Conservation (phyloP, 2,329 filamentous ascomycete genomes). For the Colletotrichum gloeosporioides region DNA sequence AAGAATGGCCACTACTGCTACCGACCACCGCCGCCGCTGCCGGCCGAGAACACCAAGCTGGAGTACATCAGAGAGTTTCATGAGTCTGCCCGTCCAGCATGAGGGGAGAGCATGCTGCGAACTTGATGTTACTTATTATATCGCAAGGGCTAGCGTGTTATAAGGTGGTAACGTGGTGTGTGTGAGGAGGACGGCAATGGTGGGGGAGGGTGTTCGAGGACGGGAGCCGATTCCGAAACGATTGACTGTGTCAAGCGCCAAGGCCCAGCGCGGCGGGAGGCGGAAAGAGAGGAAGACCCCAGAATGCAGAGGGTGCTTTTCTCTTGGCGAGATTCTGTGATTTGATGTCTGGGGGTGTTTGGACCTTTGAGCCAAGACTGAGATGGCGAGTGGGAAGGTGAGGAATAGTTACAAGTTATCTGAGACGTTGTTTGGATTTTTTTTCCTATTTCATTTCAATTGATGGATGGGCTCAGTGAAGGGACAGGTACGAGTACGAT, state of each 20-base stretch:
- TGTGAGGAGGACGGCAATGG: neutral
- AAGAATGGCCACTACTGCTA: neutral
- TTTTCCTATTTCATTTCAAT: neutral
- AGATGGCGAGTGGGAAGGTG: neutral
- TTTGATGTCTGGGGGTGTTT: constrained; percentile 4
- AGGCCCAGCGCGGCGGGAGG: neutral
- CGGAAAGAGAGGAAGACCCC: neutral
- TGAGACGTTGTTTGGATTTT: neutral
- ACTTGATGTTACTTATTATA: neutral
- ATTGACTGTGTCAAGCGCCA: constrained; percentile 17
- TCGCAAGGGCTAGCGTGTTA: neutral
- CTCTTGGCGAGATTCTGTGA: neutral
- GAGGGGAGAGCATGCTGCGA: neutral
- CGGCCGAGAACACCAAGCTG: neutral
- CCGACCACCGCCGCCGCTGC: neutral
- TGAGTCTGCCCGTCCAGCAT: neutral
- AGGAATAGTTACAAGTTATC: neutral
- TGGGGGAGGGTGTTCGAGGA: neutral
- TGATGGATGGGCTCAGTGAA: neutral
- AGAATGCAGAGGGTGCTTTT: neutral
- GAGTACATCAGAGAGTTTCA: neutral
- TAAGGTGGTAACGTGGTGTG: neutral
- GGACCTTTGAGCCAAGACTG: neutral
- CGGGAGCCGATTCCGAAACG: constrained; percentile 12
- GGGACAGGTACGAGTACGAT: neutral